Percentiles rank a stretch among this genome's conserved stretches.
Conservation (phyloP, 2,329 filamentous ascomycete genomes). For the Shiraia sp. region DNA sequence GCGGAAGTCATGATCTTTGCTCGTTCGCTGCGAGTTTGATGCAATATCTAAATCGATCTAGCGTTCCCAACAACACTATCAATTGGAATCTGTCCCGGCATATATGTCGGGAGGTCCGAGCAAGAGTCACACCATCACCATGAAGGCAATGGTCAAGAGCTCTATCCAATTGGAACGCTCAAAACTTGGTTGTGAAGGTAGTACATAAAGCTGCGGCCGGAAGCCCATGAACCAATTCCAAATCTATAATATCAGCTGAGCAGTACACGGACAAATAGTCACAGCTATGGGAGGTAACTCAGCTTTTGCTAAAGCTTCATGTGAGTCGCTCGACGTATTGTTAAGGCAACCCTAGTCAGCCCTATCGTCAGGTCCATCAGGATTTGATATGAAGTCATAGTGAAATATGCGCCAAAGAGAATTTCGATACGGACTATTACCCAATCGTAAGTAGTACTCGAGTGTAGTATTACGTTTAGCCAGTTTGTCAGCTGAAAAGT, state of each 20-base stretch:
- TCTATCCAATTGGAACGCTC: too few species aligned
- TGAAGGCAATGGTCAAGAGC: too few species aligned
- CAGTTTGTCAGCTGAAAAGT: slow-evolving; percentile 34
- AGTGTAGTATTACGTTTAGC: slow-evolving; percentile 17
- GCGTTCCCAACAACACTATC: slow-evolving; percentile 11
- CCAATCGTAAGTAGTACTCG: slow-evolving; percentile 12
- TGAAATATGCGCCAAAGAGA: slow-evolving; percentile 2
- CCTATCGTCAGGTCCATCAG: slow-evolving; percentile 12
- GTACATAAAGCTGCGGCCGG: too few species aligned
- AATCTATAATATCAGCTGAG: slow-evolving; percentile 41
- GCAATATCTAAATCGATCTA: slow-evolving; percentile 15
- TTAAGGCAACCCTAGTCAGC: slow-evolving; percentile 10
- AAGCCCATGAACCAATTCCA: too few species aligned
- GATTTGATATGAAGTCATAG: slow-evolving; percentile 31
- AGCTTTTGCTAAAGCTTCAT: slow-evolving; percentile 31
- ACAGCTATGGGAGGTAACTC: slow-evolving; percentile 29
- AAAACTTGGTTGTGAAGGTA: too few species aligned
- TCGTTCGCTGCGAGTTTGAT: slow-evolving; percentile 15
- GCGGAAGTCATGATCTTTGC: slow-evolving; percentile 13
- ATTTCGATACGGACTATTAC: slow-evolving; percentile 20
- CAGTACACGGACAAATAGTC: slow-evolving; percentile 30
- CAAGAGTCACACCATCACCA: too few species aligned
- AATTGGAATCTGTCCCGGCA: too few species aligned
- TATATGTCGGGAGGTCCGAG: too few species aligned
- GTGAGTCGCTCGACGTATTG: slow-evolving; percentile 13